These are phyloP conservation scores for Ilex paraguariensis DNA, from an alignment of 305 asterid genomes.

Conservation along the genomic window DNA sequence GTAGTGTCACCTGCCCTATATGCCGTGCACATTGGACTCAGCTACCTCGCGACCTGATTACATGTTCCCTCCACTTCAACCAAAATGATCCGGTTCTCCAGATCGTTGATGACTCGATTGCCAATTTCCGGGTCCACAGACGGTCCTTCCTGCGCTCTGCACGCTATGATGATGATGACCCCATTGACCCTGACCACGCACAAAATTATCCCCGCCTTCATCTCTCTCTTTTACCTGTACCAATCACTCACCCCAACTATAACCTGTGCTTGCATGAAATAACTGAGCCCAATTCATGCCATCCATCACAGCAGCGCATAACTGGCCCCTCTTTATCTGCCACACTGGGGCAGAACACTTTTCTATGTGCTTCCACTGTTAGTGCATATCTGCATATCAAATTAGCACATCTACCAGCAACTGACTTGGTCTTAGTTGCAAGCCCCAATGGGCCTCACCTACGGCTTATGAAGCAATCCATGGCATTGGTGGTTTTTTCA, in stretches of 20 bases:
- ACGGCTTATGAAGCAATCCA: constrained; percentile 85
- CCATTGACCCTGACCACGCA: constrained; percentile 52
- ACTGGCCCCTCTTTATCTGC: constrained; percentile 30
- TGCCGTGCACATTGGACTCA: constrained; percentile 96
- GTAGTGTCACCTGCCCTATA: constrained; percentile 85
- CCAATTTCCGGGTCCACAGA: constrained; percentile 72
- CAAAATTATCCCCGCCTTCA: constrained; percentile 50
- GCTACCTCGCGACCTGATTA: constrained; percentile 62
- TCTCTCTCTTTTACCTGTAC: constrained; percentile 46
- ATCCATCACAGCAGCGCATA: constrained; percentile 19
- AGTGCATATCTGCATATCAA: constrained; percentile 48
- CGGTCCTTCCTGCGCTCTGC: constrained; percentile 84
- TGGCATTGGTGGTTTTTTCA: constrained; percentile 74
- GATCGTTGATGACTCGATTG: constrained; percentile 87
- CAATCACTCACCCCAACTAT: constrained; percentile 21
- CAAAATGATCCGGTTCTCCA: constrained; percentile 71
- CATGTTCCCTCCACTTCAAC: constrained; percentile 36
- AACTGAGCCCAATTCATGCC: constrained; percentile 9
- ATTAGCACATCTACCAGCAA: constrained; percentile 60
- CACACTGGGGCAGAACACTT: constrained; percentile 18
- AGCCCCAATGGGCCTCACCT: constrained; percentile 88
- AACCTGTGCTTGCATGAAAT: constrained; percentile 13
- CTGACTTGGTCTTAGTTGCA: constrained; percentile 76
- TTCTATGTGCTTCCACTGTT: constrained; percentile 28
- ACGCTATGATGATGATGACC: constrained; percentile 82